These are phyloP conservation scores for Fusarium mundagurra DNA, from an alignment of 2,329 filamentous ascomycete genomes.

Conservation along the genomic window DNA sequence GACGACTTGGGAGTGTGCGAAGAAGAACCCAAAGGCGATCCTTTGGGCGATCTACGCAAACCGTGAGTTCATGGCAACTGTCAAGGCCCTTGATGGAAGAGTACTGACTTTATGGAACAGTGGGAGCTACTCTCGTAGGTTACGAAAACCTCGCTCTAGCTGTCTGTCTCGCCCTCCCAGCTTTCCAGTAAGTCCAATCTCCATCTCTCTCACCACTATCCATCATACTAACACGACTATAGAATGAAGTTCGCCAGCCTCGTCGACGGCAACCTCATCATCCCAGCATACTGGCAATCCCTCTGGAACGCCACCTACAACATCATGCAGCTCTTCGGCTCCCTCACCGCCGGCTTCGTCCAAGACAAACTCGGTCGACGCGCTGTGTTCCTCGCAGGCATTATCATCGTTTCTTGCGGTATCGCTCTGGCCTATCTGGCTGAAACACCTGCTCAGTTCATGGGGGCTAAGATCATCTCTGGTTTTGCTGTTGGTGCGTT, in stretches of 20 bases:
- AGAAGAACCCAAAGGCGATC: constrained; percentile 5
- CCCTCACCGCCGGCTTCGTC: not conserved
- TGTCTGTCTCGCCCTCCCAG: constrained; percentile 4
- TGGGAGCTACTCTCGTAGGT: not conserved
- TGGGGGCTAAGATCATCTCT: constrained; percentile 16
- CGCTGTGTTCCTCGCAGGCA: not conserved
- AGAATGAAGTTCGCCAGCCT: constrained; percentile 12
- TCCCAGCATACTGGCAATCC: constrained; percentile 13
- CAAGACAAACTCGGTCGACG: not conserved
- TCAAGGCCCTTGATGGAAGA: accelerated
- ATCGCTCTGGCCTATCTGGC: not conserved
- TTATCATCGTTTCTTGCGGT: not conserved
- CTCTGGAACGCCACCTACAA: constrained; percentile 10
- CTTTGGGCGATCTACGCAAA: constrained; percentile 1
- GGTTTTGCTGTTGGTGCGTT: constrained; percentile 12
- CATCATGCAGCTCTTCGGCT: constrained; percentile 11
- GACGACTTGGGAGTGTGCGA: not conserved
- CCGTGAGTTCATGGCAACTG: not conserved
- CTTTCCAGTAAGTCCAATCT: not conserved
- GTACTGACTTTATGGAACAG: not conserved
- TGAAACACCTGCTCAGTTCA: constrained; percentile 13
- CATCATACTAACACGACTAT: accelerated
- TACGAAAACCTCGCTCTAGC: constrained; percentile 9
- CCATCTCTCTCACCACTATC: accelerated
- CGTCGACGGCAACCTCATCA: constrained; percentile 1